phyloP scores from a whole-genome alignment of 2,329 filamentous ascomycete genomes.

The Penicillium sp. region DNA sequence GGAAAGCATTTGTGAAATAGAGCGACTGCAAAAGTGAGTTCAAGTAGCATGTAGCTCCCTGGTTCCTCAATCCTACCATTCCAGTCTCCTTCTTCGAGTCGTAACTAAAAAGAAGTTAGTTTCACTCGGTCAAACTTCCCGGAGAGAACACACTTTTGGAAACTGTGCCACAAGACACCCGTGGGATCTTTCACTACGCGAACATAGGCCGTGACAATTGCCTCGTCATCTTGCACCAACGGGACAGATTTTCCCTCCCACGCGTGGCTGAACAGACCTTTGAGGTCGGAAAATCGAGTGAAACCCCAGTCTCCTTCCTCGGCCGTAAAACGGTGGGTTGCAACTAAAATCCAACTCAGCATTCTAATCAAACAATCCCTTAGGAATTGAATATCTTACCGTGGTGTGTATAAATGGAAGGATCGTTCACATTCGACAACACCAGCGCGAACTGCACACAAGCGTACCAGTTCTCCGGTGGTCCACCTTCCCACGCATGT shows the following conservation, averaged over 20 bases:
- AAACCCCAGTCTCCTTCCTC: conserved; percentile 99
- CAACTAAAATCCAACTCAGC: conserved; percentile 46
- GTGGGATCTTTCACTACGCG: conserved; percentile 52
- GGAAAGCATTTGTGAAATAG: conserved; percentile 88
- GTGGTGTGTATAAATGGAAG: conserved; percentile 73
- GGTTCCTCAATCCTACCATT: conserved; percentile 94
- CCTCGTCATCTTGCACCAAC: conserved; percentile 49
- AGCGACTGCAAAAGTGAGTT: conserved; percentile 82
- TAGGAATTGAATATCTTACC: conserved; percentile 49
- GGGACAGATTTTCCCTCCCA: conserved; percentile 69
- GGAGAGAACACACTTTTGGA: conserved; percentile 40
- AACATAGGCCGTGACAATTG: conserved; percentile 49
- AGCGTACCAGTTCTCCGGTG: conserved; percentile 92
- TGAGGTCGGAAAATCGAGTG: conserved; percentile 88
- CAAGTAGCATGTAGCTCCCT: conserved; percentile 87
- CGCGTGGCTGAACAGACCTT: conserved; percentile 75
- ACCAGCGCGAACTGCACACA: conserved; percentile 95
- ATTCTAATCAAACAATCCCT: neutral
- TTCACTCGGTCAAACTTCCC: neutral
- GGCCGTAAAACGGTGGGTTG: conserved; percentile 93
- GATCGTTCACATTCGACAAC: conserved; percentile 90
- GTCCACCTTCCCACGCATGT: conserved; percentile 75
- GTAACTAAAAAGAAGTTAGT: conserved; percentile 57
- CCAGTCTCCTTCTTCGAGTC: conserved; percentile 99
- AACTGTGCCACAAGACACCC: conserved; percentile 51